A percentile compares a stretch with the other conserved stretches of the same genome.
These are phyloP conservation scores for Podospora conica DNA, from an alignment of 495 filamentous ascomycete species.

Conservation along the genomic window DNA sequence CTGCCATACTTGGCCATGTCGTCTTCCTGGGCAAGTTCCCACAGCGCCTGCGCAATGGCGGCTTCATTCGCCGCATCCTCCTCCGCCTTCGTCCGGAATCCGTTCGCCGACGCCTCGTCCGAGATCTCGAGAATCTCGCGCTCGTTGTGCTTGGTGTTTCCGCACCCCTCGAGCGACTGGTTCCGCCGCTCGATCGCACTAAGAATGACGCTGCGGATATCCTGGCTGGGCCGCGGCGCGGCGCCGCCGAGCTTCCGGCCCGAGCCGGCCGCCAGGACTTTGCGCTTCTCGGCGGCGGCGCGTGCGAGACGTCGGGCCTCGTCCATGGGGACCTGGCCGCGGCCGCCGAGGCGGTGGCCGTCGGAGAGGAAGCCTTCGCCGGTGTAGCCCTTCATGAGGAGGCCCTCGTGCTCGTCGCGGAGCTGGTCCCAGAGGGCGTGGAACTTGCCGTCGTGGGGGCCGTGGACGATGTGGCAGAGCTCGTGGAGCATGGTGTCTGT, in stretches of 20 bases:
- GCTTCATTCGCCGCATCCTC: conserved; percentile 86
- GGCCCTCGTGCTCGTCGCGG: conserved; percentile 72
- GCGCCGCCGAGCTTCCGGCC: conserved; percentile 70
- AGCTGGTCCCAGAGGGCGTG: conserved; percentile 83
- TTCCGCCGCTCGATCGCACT: conserved; percentile 66
- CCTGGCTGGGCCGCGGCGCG: conserved; percentile 52
- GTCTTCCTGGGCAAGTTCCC: conserved; percentile 82
- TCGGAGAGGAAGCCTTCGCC: conserved; percentile 82
- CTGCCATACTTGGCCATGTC: conserved; percentile 58
- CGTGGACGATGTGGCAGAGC: conserved; percentile 80
- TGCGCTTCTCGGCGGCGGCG: conserved; percentile 67
- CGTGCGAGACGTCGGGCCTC: conserved; percentile 75
- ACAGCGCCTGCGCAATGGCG: conserved; percentile 82
- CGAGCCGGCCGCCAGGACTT: conserved; percentile 51
- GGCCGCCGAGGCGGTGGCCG: conserved; percentile 62
- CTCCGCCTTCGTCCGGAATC: conserved; percentile 77
- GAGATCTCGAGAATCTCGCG: conserved; percentile 55
- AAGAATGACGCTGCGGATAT: conserved; percentile 70
- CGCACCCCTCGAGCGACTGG: conserved; percentile 63
- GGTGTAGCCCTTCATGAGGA: conserved; percentile 76
- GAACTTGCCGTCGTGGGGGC: conserved; percentile 77
- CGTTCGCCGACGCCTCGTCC: conserved; percentile 62
- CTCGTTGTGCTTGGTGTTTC: conserved; percentile 54
- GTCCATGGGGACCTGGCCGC: conserved; percentile 51
- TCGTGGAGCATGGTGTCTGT: conserved; percentile 95